Conservation (phyloP, 768 basidiomycete genomes). For the Galerina sulciceps region DNA sequence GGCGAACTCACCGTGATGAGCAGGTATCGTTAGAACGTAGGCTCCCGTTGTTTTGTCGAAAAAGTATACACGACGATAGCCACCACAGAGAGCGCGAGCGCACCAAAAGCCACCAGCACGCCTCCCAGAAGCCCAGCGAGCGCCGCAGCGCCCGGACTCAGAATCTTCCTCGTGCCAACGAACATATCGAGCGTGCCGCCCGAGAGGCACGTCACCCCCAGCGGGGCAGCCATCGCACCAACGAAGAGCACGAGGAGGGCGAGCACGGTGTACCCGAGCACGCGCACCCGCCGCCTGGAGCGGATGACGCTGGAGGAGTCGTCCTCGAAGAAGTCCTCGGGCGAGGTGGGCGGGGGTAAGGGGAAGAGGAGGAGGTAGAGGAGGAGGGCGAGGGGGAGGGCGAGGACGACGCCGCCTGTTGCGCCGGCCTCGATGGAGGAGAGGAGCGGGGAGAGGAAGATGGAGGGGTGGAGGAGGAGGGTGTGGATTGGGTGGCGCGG, state of each 20-base stretch:
- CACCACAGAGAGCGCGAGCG: conserved; percentile 11
- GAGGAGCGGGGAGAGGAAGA: conserved; percentile 26
- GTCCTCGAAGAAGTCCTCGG: conserved; percentile 42
- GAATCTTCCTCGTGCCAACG: conserved; percentile 17
- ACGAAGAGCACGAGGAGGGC: conserved; percentile 24
- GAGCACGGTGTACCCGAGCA: conserved; percentile 20
- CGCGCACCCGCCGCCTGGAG: conserved; percentile 9
- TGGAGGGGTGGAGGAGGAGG: conserved; percentile 14
- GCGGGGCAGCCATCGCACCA: conserved; percentile 32
- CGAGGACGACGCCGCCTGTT: conserved; percentile 36
- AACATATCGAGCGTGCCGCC: conserved; percentile 8
- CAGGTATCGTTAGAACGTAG: background rate
- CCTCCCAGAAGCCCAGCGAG: conserved; percentile 38
- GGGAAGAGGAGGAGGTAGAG: conserved; percentile 32
- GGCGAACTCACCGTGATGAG: background rate
- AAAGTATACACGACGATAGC: conserved; percentile 17
- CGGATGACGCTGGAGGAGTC: conserved; percentile 20
- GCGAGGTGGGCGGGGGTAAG: conserved; percentile 21
- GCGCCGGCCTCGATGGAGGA: conserved; percentile 37
- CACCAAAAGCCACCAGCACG: conserved; percentile 22
- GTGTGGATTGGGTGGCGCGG: conserved; percentile 19
- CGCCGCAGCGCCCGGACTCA: conserved; percentile 32
- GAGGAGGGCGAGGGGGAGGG: conserved; percentile 35
- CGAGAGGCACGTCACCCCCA: conserved; percentile 37
- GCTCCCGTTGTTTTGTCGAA: conserved; percentile 15